Conservation (phyloP, 179 eudicot genomes). For the Patellifolia procumbens region DNA sequence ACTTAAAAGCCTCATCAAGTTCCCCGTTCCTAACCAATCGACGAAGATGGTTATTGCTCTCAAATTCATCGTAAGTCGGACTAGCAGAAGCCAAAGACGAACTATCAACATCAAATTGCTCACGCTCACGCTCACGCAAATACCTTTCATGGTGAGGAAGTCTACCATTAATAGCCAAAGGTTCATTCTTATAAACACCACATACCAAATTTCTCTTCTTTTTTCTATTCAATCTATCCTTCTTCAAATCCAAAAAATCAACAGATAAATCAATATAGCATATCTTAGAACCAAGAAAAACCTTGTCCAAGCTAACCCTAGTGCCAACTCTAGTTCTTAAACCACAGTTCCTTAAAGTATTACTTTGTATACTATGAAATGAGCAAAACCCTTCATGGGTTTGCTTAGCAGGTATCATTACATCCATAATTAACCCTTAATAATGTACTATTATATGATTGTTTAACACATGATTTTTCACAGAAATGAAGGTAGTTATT, state of each 20-base stretch:
- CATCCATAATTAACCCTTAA: slow-evolving; percentile 41
- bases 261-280: slow-evolving; percentile 14
- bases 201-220: slow-evolving; percentile 36
- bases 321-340: slow-evolving; percentile 31
- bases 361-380: slow-evolving; percentile 36
- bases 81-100: slow-evolving; percentile 9
- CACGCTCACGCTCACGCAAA: no score
- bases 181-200: slow-evolving; percentile 48
- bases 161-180: slow-evolving; percentile 49
- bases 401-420: slow-evolving; percentile 43
- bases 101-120: slow-evolving; percentile 23
- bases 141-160: slow-evolving; percentile 39
- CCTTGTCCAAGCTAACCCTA: slow-evolving; percentile 37
- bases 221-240: slow-evolving; percentile 30
- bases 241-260: slow-evolving; percentile 31
- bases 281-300: slow-evolving; percentile 8
- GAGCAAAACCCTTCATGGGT: slow-evolving; percentile 65
- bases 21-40: slow-evolving; percentile 70
- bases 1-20: slow-evolving; percentile 61
- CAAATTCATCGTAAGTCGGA: slow-evolving; percentile 52
- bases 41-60: slow-evolving; percentile 69
- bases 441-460: neutral
- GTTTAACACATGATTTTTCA: slow-evolving; percentile 9
- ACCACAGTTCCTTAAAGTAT: slow-evolving; percentile 12
- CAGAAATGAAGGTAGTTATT: neutral